Base-by-base conservation (phyloP, 768 basidiomycete genomes). In the Cystofilobasidium capitatum region DNA sequence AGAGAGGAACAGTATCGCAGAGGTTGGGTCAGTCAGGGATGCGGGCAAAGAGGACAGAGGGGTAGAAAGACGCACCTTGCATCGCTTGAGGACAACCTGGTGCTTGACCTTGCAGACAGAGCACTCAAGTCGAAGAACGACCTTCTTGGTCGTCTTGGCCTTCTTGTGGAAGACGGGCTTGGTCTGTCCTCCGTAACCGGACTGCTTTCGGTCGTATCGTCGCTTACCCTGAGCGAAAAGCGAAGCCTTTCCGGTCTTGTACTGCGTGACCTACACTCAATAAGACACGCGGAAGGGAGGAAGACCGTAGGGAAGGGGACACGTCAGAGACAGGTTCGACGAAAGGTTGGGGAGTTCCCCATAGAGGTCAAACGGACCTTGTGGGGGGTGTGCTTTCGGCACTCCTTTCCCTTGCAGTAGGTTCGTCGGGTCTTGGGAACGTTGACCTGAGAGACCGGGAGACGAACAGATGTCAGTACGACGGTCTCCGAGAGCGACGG, bases 111-210 rank as follows among this genome's bases (percentile, higher is more conserved):
- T 98, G 88, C 94, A 99, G 58, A 85, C 84, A 47, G 91, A 96
- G 84, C 96, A 98, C 79, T 98, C 96, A 75, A 99, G 81, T 79
- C 94, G 86, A 72, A 99, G 82, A 66, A 99, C 96, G 74, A 99
- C 91, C 84, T 99, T 99, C 88, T 98, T 99, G 71, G 94, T 98
- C 58, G 77, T 78, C 77, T 78, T 78, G 49, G 77, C 91, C 87
- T 96, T 98, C 84, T 99, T 99, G 89, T 99, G 96, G 88, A 99
- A 99, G 81, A 99, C 93, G 70, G 94, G 94, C 83, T 99, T 99
- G 69, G 94, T 99, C 84, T 99, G 94, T 81, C 94, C 94, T 88
- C 94, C 94, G 82, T 97, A 98, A 81, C 94, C 79, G 71, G 72
- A 70, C 67, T 75, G 74, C 67, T 77, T 77, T 70, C 76, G 88